phyloP scores from a whole-genome alignment of 108 stramenopile species.

The Ochromonas danica region DNA sequence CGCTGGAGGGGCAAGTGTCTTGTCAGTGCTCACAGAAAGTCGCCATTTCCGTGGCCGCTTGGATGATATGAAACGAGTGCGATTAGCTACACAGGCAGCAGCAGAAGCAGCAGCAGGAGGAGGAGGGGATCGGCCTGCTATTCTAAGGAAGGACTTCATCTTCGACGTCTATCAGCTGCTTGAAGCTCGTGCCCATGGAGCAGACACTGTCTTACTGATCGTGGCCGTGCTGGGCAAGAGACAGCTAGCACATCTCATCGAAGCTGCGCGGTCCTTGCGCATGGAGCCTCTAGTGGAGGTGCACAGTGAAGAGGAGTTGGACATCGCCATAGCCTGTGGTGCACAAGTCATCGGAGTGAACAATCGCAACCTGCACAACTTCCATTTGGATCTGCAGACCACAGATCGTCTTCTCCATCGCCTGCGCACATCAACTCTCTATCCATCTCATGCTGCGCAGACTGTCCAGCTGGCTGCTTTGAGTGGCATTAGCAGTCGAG shows the following conservation, averaged over 20 bases:
- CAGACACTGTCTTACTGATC: conserved; percentile 91
- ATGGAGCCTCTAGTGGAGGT: conserved; percentile 98
- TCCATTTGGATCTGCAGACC: conserved; percentile 85
- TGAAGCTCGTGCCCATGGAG: conserved; percentile 85
- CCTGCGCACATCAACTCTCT: conserved; percentile 52
- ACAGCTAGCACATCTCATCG: conserved; percentile 69
- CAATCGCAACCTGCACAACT: conserved; percentile 95
- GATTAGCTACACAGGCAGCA: conserved; percentile 43
- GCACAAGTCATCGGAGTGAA: conserved; percentile 95
- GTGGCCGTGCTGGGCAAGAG: conserved; percentile 76
- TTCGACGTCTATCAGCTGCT: conserved; percentile 69
- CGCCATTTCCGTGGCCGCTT: conserved; percentile 86
- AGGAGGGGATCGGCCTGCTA: conserved; percentile 64
- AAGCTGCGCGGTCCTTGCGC: conserved; percentile 62
- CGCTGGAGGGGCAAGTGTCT: conserved; percentile 77
- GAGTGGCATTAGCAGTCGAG: conserved; percentile 77
- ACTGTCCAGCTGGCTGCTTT: conserved; percentile 67
- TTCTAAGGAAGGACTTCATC: conserved; percentile 93
- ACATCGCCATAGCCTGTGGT: conserved; percentile 79
- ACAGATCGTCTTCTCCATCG: conserved; percentile 66
- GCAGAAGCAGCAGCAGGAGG: too few species aligned
- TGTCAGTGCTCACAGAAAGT: conserved; percentile 90
- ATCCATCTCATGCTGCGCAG: conserved; percentile 44
- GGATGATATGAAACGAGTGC: conserved; percentile 56
- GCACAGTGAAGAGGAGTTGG: conserved; percentile 77